Evolutionary conservation across 2,329 filamentous ascomycete species (phyloP).

Genomic region (Aureobasidium sp.): DNA sequence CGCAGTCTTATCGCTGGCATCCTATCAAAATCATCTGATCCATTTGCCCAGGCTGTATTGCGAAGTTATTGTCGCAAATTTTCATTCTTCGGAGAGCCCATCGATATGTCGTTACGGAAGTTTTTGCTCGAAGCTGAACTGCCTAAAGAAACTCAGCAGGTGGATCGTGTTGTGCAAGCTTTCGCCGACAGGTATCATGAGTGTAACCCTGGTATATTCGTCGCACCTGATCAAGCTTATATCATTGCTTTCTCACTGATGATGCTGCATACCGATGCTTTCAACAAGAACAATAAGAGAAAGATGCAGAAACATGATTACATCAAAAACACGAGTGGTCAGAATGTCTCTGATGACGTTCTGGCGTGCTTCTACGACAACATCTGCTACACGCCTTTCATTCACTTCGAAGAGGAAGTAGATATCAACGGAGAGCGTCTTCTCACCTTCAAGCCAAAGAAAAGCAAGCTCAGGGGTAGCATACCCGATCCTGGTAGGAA

Average conservation of each 20-base stretch:
- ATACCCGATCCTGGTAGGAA: conserved; percentile 66
- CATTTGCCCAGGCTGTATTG: conserved; percentile 74
- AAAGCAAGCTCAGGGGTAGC: conserved; percentile 60
- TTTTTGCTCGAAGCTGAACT: conserved; percentile 93
- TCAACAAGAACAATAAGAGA: conserved; percentile 99
- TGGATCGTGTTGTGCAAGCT: conserved; percentile 85
- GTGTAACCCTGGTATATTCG: conserved; percentile 94
- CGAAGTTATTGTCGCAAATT: conserved; percentile 95
- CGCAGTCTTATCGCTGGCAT: conserved; percentile 78
- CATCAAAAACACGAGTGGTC: conserved; percentile 85
- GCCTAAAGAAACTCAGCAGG: conserved; percentile 96
- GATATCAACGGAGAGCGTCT: conserved; percentile 71
- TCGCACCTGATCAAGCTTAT: conserved; percentile 87
- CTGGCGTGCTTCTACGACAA: conserved; percentile 98
- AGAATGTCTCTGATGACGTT: conserved; percentile 88
- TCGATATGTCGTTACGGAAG: conserved; percentile 96
- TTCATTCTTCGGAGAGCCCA: conserved; percentile 90
- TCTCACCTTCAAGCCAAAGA: conserved; percentile 63
- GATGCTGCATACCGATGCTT: conserved; percentile 96
- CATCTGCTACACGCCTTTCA: conserved; percentile 95
- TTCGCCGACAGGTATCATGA: conserved; percentile 97
- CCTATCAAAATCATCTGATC: conserved; percentile 77
- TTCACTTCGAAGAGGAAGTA: conserved; percentile 89
- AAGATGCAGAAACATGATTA: conserved; percentile 98
- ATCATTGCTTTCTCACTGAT: conserved; percentile 96